Evolutionary conservation across 768 basidiomycete genomes (phyloP).

Genomic region (Paxillus ammoniavirescens): DNA sequence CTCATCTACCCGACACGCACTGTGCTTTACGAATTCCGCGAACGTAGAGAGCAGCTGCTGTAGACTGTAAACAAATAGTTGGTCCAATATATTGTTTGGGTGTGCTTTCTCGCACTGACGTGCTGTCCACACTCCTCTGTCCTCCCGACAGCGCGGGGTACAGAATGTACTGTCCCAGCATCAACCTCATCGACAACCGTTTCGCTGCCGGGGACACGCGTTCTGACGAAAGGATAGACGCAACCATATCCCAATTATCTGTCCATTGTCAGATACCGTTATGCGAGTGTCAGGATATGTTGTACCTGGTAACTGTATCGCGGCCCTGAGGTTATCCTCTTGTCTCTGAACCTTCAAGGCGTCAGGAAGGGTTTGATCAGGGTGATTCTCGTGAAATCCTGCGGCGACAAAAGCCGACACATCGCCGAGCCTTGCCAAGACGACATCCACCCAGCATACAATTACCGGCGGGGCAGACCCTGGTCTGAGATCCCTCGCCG

Average conservation of each 20-base stretch:
- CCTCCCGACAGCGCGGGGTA: constrained; percentile 32
- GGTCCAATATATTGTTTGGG: background rate
- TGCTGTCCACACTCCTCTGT: constrained; percentile 10
- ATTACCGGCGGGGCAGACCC: constrained; percentile 29
- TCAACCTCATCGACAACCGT: constrained; percentile 54
- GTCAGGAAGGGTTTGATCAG: constrained; percentile 18
- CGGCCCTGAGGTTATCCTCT: constrained; percentile 54
- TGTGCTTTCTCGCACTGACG: constrained; percentile 15
- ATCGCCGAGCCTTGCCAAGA: constrained; percentile 54
- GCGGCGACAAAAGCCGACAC: constrained; percentile 31
- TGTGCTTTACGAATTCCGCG: constrained; percentile 19
- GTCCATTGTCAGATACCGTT: constrained; percentile 10
- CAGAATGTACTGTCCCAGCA: constrained; percentile 57
- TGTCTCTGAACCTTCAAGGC: constrained; percentile 42
- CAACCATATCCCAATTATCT: constrained; percentile 57
- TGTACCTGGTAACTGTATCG: constrained; percentile 67
- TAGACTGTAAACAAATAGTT: constrained; percentile 9
- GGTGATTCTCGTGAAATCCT: constrained; percentile 13
- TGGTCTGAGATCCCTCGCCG: constrained; percentile 29
- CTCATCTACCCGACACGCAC: constrained; percentile 14
- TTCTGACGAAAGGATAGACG: constrained; percentile 44
- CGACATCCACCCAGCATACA: constrained; percentile 66
- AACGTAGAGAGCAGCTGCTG: constrained; percentile 12
- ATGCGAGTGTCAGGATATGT: background rate
- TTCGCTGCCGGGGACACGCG: constrained; percentile 57